Conservation (phyloP, 1,284 basidiomycete genomes). For the Ceratobasidium sp. region DNA sequence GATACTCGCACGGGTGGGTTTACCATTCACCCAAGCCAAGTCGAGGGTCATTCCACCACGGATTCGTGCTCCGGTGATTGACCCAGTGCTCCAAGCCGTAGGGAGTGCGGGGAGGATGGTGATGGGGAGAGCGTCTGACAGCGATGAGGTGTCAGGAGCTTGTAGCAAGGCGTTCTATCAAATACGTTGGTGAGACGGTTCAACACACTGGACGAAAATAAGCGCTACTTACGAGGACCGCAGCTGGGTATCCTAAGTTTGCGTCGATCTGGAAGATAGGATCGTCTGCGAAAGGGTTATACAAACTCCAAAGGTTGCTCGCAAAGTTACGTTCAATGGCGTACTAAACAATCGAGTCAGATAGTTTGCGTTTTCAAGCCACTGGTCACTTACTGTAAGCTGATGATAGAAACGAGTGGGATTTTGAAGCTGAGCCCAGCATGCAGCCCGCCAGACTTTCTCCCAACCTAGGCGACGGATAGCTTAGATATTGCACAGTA, state of each 20-base stretch:
- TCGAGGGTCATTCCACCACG: constrained; percentile 72
- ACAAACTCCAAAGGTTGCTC: constrained; percentile 74
- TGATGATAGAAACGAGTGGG: constrained; percentile 72
- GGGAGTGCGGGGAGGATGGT: constrained; percentile 76
- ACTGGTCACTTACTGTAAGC: constrained; percentile 65
- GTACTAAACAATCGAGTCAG: constrained; percentile 62
- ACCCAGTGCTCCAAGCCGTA: constrained; percentile 69
- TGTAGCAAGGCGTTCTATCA: constrained; percentile 75
- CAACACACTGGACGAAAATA: constrained; percentile 11
- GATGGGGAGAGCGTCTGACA: constrained; percentile 66
- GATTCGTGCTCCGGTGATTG: constrained; percentile 69
- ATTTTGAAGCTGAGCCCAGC: constrained; percentile 77
- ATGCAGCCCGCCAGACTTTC: constrained; percentile 79
- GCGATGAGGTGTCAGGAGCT: constrained; percentile 71
- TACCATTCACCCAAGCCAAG: constrained; percentile 67
- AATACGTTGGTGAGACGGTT: constrained; percentile 9
- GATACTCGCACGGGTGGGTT: constrained; percentile 56
- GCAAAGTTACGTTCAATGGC: constrained; percentile 72
- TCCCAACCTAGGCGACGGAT: constrained; percentile 66
- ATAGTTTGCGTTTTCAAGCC: neutral
- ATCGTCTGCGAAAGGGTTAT: constrained; percentile 63
- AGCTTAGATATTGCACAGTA: neutral
- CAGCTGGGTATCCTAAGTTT: constrained; percentile 76
- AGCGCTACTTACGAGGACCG: constrained; percentile 68
- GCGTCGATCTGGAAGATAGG: constrained; percentile 83